Evolutionary conservation across 805 yeast genomes (phyloP).

Genomic region (Yarrowia sp.): DNA sequence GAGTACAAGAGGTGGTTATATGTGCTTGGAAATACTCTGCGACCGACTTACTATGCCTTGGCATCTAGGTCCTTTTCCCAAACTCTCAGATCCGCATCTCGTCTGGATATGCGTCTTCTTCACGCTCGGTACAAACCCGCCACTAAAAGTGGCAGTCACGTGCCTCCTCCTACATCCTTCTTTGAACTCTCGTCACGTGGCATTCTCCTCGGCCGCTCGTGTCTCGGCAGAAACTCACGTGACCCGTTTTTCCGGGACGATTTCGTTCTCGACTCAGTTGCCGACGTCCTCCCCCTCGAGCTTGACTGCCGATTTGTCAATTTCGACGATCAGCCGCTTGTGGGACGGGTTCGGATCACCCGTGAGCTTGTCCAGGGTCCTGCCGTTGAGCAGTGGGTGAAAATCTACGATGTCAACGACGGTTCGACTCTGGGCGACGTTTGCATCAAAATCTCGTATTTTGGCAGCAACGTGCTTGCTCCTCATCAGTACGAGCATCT

Average conservation of each 20-base stretch:
- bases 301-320: conserved; percentile 31
- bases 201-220: conserved; percentile 3
- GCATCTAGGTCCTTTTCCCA: conserved; percentile 7
- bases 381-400: conserved; percentile 33
- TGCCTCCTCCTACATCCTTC: conserved; percentile 24
- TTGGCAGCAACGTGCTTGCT: conserved; percentile 54
- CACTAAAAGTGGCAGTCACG: background rate
- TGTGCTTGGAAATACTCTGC: conserved; percentile 9
- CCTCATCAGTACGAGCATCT: conserved; percentile 65
- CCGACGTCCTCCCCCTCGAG: conserved; percentile 15
- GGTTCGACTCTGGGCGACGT: conserved; percentile 60
- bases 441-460: conserved; percentile 45
- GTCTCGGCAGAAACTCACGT: conserved; percentile 27
- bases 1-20: conserved; percentile 26
- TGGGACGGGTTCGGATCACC: conserved; percentile 16
- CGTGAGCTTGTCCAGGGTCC: conserved; percentile 28
- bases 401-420: conserved; percentile 44
- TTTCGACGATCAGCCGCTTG: conserved; percentile 28
- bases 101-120: conserved; percentile 19
- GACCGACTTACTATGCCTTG: conserved; percentile 21
- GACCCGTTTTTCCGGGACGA: conserved; percentile 36
- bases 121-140: conserved; percentile 19
- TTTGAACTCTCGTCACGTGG: conserved; percentile 33
- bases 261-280: conserved; percentile 18
- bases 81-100: conserved; percentile 13